phyloP scores from a whole-genome alignment of 495 filamentous ascomycete genomes.

The Penicillium longicatenatum region DNA sequence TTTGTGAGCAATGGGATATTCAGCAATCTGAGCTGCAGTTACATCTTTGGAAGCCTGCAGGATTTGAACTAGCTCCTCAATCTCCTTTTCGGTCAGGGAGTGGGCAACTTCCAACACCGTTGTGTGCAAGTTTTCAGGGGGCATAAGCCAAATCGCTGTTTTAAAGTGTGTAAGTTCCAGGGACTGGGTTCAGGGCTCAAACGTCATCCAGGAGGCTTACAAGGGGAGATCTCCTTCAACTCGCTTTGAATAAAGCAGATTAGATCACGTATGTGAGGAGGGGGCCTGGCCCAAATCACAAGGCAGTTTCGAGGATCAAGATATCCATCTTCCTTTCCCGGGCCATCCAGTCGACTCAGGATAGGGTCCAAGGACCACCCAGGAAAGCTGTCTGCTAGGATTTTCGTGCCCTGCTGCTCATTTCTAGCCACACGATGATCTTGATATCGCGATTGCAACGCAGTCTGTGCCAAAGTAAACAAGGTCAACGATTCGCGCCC shows the following conservation, averaged over 20 bases:
- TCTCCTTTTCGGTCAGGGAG: slow-evolving; percentile 20
- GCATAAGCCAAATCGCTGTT: slow-evolving; percentile 84
- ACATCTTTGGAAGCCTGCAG: slow-evolving; percentile 49
- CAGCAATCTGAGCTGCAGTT: slow-evolving; percentile 49
- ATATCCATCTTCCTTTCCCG: slow-evolving; percentile 62
- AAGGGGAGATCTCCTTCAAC: slow-evolving; percentile 59
- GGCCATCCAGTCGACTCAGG: slow-evolving; percentile 64
- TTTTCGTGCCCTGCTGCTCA: slow-evolving; percentile 66
- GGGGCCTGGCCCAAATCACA: slow-evolving; percentile 83
- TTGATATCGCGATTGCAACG: slow-evolving; percentile 70
- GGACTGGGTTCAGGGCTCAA: background rate
- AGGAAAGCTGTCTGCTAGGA: slow-evolving; percentile 63
- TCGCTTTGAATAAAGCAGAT: slow-evolving; percentile 63
- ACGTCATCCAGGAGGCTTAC: slow-evolving; percentile 44
- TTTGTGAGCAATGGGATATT: slow-evolving; percentile 58
- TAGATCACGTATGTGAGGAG: slow-evolving; percentile 62
- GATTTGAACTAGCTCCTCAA: slow-evolving; percentile 20
- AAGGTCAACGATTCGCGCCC: background rate
- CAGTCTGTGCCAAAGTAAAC: background rate
- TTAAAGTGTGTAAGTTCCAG: background rate
- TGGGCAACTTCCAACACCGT: slow-evolving; percentile 50
- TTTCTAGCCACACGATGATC: slow-evolving; percentile 72
- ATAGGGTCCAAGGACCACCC: slow-evolving; percentile 73
- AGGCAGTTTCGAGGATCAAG: slow-evolving; percentile 75
- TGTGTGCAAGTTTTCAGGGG: slow-evolving; percentile 68